Conservation (phyloP, 345 rosid genomes). For the Cardamine resedifolia region DNA sequence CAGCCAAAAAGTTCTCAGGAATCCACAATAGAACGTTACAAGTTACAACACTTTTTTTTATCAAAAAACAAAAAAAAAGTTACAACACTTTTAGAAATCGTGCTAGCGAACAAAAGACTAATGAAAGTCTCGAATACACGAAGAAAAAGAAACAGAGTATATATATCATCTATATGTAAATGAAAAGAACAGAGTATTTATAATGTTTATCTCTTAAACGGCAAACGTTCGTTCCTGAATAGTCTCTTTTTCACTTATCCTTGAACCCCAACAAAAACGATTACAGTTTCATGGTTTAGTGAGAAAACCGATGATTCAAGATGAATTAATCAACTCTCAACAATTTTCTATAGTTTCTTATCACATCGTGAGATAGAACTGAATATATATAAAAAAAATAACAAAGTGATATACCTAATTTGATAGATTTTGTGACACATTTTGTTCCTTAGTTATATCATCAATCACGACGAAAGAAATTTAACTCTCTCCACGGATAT, state of each 20-base stretch:
- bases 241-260: neutral
- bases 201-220: neutral
- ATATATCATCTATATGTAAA: too few relatives aligned
- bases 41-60: neutral
- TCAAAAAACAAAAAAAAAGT: too few relatives aligned
- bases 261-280: neutral
- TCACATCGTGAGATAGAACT: neutral
- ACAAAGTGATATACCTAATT: too few relatives aligned
- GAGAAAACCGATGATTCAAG: neutral
- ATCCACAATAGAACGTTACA: neutral
- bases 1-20: neutral
- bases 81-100: neutral
- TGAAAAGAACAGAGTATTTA: neutral
- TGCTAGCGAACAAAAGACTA: neutral
- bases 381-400: too few relatives aligned
- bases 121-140: neutral
- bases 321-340: neutral
- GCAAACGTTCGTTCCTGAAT: neutral
- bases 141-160: neutral
- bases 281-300: neutral
- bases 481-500: neutral
- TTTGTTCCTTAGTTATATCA: neutral
- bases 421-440: too few relatives aligned
- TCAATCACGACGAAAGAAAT: neutral
- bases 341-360: neutral